These are phyloP conservation scores for Neltuma alba DNA, from an alignment of 306 rosid genomes.

Conservation along the genomic window DNA sequence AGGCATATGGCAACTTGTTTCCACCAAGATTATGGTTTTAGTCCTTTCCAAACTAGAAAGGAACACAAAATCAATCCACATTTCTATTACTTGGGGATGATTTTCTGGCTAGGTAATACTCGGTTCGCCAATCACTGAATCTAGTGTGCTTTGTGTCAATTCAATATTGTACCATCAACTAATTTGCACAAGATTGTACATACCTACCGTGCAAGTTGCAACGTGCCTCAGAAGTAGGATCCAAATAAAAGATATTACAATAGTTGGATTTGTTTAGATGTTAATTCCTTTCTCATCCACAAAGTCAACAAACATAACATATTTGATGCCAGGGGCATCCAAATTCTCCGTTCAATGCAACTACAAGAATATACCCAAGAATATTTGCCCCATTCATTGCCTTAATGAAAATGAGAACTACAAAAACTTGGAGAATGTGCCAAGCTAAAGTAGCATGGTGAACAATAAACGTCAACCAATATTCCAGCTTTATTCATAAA, in stretches of 20 bases:
- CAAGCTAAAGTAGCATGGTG: neutral
- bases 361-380: neutral
- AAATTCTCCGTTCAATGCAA: neutral
- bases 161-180: neutral
- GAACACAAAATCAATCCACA: neutral
- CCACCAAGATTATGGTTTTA: too few relatives aligned
- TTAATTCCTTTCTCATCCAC: neutral
- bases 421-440: neutral
- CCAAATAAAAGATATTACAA: neutral
- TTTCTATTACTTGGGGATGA: neutral
- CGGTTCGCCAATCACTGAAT: neutral
- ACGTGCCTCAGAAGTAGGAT: too few relatives aligned
- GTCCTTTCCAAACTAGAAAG: too few relatives aligned
- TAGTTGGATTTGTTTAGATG: neutral
- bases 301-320: neutral
- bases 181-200: neutral
- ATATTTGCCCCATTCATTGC: neutral
- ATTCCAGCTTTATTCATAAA: neutral
- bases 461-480: neutral
- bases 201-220: neutral
- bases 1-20: too few relatives aligned
- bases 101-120: too few relatives aligned
- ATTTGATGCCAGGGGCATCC: neutral
- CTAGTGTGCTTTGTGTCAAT: neutral
- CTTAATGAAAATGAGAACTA: neutral